A percentile compares a stretch with the other conserved stretches of the same genome.
phyloP scores from a whole-genome alignment of 2,329 filamentous ascomycete species.

The Rasamsonia emersonii region DNA sequence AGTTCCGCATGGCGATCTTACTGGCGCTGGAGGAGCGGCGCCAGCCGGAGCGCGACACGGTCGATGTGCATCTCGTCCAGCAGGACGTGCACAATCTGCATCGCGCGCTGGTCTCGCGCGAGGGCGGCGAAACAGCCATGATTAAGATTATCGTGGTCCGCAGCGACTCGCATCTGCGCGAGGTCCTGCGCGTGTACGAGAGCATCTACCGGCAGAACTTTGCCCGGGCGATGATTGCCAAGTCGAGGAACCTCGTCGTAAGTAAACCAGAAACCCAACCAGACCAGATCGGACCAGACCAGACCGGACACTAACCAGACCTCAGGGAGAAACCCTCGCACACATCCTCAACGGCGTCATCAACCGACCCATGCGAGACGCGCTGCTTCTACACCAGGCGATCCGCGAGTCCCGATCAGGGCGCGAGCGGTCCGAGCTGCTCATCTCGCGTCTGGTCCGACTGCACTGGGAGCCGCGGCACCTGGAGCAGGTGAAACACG shows the following conservation, averaged over 20 bases:
- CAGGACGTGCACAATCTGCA: conserved; percentile 67
- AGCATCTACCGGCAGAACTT: conserved; percentile 68
- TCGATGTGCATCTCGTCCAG: conserved; percentile 54
- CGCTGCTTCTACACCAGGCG: conserved; percentile 82
- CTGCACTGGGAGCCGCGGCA: conserved; percentile 89
- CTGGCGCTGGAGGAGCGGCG: conserved; percentile 72
- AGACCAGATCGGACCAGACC: too few species aligned
- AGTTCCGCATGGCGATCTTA: conserved; percentile 84
- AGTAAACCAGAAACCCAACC: too few species aligned
- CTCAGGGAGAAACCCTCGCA: conserved; percentile 81
- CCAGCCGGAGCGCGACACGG: conserved; percentile 69
- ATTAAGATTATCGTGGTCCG: conserved; percentile 72
- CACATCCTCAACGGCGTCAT: conserved; percentile 96
- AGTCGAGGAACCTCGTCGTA: conserved; percentile 88
- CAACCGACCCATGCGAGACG: conserved; percentile 88
- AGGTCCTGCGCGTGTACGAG: conserved; percentile 72
- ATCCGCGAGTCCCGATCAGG: conserved; percentile 63
- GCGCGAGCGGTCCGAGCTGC: conserved; percentile 70
- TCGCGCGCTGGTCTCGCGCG: conserved; percentile 58
- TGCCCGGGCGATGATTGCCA: conserved; percentile 74
- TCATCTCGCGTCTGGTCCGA: conserved; percentile 79
- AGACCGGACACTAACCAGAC: conserved; percentile 8
- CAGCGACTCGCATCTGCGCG: conserved; percentile 71
- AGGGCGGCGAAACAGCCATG: conserved; percentile 82
- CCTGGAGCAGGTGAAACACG: conserved; percentile 67